A percentile compares a stretch with the other conserved stretches of the same genome.
Evolutionary conservation across 768 basidiomycete species (phyloP).

Genomic region (Cubamyces sp.): DNA sequence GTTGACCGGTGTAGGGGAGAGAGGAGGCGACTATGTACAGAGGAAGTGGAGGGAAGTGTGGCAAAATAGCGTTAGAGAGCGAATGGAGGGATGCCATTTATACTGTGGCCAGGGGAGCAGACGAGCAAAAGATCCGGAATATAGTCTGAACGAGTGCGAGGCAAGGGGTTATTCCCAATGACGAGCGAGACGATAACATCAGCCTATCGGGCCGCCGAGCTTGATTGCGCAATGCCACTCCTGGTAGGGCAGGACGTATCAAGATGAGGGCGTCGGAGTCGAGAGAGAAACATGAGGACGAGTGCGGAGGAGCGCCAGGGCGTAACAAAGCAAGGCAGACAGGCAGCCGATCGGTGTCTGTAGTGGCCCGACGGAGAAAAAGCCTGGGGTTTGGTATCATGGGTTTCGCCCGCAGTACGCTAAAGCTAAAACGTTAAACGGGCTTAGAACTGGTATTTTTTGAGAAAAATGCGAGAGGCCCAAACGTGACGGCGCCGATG

Average conservation of each 20-base stretch:
- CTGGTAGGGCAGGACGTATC: constrained; percentile 32
- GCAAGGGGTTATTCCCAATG: constrained; percentile 19
- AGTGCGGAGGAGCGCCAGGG: constrained; percentile 18
- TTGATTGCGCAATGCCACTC: constrained; percentile 28
- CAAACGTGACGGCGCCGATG: constrained; percentile 17
- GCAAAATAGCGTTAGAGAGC: constrained; percentile 19
- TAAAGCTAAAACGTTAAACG: constrained; percentile 40
- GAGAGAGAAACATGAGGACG: constrained; percentile 33
- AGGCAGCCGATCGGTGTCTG: constrained; percentile 31
- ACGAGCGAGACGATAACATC: constrained; percentile 36
- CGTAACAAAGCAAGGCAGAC: constrained; percentile 15
- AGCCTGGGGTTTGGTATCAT: constrained; percentile 14
- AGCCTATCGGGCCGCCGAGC: constrained; percentile 33
- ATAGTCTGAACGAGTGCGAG: constrained; percentile 10
- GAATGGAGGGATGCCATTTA: constrained; percentile 27
- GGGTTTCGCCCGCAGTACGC: constrained; percentile 31
- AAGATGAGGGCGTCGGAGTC: constrained; percentile 36
- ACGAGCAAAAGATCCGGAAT: constrained; percentile 26
- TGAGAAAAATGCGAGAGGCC: constrained; percentile 8
- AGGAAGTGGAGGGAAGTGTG: constrained; percentile 29
- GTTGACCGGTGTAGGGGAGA: constrained; percentile 14
- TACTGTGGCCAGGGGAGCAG: constrained; percentile 23
- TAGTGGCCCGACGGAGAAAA: constrained; percentile 12
- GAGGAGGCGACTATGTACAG: constrained; percentile 29
- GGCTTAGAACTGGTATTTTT: constrained; percentile 6